Evolutionary conservation across 202 grass and related monocot genomes (phyloP), one percentile per base, ranked within the genome.

Genomic region (Zoysia matrella): DNA sequence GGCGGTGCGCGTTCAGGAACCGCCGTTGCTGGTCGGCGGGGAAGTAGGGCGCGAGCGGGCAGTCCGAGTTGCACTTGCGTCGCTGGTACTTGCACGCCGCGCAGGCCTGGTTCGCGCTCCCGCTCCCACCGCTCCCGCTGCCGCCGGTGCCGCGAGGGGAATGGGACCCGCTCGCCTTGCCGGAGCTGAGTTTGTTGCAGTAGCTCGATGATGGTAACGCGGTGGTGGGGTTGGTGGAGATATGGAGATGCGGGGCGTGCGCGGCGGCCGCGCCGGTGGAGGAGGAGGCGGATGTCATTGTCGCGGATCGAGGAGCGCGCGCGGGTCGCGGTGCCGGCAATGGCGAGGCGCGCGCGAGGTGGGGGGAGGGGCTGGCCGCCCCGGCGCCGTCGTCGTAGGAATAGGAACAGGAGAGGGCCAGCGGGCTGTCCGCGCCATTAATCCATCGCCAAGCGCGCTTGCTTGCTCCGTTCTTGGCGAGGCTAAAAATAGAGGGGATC

Each of bases 11-110:
- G 16, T 90, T 84, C 30, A 91, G 76, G 74, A 98, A 98, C 10
- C 77, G 79, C 4, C 60, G 58, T 70, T 91, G 88, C 65, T 92
- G 66, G 65, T 89, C 84, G 4, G 85, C 88, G 3, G 90, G 95
- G 77, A 98, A 98, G 90, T 91, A 93, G 0, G 55, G 84, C 0
- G 95, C 88, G 4, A 98, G 82, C 15, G 55, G 81, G 86, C 90
- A 98, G 67, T 88, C 56, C 0, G 65, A 40, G 39, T 56, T 91
- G 83, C 95, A 30, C 22, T 30, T 30, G 22, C 22, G 22, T 30
- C 22, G 22, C 22, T 30, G 22, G 22, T 30, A 30, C 73, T 90
- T 94, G 84, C 92, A 98, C 8, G 90, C 86, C 1, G 95, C 92
- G 69, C 95, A 98, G 6, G 92, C 95, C 43, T 80, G 74, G 70